A percentile compares a stretch with the other conserved stretches of the same genome.
Conservation (phyloP, 805 yeast genomes). For the Pichia phayaonensis region DNA sequence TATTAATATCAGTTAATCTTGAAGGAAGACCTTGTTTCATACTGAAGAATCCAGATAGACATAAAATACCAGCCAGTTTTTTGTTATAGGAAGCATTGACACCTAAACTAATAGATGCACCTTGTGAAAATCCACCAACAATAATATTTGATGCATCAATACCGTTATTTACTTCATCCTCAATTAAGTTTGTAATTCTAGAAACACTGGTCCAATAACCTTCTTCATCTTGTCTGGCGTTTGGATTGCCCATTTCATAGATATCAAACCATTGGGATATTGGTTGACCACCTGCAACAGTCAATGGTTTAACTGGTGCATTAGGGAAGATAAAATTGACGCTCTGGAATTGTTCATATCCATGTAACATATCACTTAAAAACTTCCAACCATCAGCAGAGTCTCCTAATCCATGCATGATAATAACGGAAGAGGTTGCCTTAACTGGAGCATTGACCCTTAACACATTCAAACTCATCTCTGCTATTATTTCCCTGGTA, state of each 20-base stretch:
- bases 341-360: slow-evolving; percentile 37
- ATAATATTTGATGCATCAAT: slow-evolving; percentile 60
- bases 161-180: slow-evolving; percentile 46
- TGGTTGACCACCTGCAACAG: slow-evolving; percentile 53
- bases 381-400: slow-evolving; percentile 85
- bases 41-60: slow-evolving; percentile 69
- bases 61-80: slow-evolving; percentile 72
- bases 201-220: slow-evolving; percentile 49
- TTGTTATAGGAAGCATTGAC: slow-evolving; percentile 43
- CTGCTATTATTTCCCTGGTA: not conserved
- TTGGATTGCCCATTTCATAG: slow-evolving; percentile 41
- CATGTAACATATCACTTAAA: slow-evolving; percentile 56
- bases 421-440: slow-evolving; percentile 60
- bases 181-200: slow-evolving; percentile 37
- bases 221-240: slow-evolving; percentile 39
- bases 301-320: slow-evolving; percentile 70
- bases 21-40: slow-evolving; percentile 24
- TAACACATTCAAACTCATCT: slow-evolving; percentile 23
- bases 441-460: slow-evolving; percentile 33
- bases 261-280: slow-evolving; percentile 92
- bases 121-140: slow-evolving; percentile 96
- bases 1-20: slow-evolving; percentile 34
- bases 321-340: slow-evolving; percentile 81
- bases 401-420: slow-evolving; percentile 90
- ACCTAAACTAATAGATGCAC: slow-evolving; percentile 74